phyloP scores from a whole-genome alignment of 2,329 filamentous ascomycete species.

The Penicillium sp. region DNA sequence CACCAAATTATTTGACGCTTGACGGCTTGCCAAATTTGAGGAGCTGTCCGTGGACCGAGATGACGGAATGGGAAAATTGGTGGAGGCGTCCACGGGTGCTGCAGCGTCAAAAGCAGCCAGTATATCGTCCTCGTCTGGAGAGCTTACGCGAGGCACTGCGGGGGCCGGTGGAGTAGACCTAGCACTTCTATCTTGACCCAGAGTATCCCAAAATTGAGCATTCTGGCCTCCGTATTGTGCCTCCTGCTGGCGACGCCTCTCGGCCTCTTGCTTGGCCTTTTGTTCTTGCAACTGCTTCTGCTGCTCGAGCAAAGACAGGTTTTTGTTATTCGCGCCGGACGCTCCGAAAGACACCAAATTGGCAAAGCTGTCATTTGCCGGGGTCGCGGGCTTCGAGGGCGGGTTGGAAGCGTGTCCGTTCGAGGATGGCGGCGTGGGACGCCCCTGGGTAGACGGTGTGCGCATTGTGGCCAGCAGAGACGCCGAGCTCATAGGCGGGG shows the following conservation, averaged over 20 bases:
- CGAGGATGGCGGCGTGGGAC: slow-evolving; percentile 35
- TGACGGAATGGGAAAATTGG: slow-evolving; percentile 52
- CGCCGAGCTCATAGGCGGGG: slow-evolving; percentile 33
- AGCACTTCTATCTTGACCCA: slow-evolving; percentile 54
- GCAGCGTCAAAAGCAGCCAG: slow-evolving; percentile 59
- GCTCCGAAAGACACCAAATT: slow-evolving; percentile 60
- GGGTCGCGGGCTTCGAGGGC: slow-evolving; percentile 38
- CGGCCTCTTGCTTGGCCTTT: slow-evolving; percentile 69
- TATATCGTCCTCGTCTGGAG: slow-evolving; percentile 53
- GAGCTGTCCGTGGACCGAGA: slow-evolving; percentile 20
- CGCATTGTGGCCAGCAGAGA: slow-evolving; percentile 33
- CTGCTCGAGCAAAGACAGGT: slow-evolving; percentile 63
- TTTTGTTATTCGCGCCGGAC: slow-evolving; percentile 54
- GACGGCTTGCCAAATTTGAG: slow-evolving; percentile 16
- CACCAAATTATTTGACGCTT: slow-evolving; percentile 21
- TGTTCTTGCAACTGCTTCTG: slow-evolving; percentile 72
- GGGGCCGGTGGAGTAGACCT: slow-evolving; percentile 39
- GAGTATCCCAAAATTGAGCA: slow-evolving; percentile 69
- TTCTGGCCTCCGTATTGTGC: slow-evolving; percentile 67
- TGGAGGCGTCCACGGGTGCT: slow-evolving; percentile 57
- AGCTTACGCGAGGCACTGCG: slow-evolving; percentile 21
- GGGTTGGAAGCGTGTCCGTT: slow-evolving; percentile 29
- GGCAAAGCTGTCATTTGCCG: slow-evolving; percentile 53
- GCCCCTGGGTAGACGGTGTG: slow-evolving; percentile 37
- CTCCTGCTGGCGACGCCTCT: slow-evolving; percentile 67